Evolutionary conservation across 176 grass and related monocot species (phyloP).

Genomic region (Pontederia paniculata): DNA sequence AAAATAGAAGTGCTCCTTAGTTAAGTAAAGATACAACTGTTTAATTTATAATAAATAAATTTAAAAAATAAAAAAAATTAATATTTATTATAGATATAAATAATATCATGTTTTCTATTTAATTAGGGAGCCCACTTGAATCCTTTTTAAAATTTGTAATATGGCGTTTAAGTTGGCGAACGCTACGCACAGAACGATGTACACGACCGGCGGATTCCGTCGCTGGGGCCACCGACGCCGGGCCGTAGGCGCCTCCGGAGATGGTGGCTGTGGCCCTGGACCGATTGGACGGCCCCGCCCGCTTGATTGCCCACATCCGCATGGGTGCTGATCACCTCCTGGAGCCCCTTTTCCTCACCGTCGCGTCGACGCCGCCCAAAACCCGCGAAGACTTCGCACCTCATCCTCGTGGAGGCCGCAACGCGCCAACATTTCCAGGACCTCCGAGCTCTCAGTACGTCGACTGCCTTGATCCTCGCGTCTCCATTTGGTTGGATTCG

Average conservation of each 20-base stretch:
- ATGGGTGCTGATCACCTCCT: conserved; percentile 77
- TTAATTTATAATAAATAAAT: no score
- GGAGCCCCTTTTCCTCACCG: conserved; percentile 67
- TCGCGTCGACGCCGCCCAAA: conserved; percentile 29
- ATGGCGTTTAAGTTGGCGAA: no score
- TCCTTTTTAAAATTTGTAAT: no score
- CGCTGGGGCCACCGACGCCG: background rate
- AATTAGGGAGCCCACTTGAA: no score
- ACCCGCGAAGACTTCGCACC: conserved; percentile 27
- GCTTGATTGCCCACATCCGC: conserved; percentile 81
- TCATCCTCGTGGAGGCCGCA: conserved; percentile 41
- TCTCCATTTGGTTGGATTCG: conserved; percentile 5
- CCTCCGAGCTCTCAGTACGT: conserved; percentile 68
- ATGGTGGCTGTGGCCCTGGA: conserved; percentile 97
- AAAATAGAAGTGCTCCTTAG: no score
- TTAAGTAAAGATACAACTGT: no score
- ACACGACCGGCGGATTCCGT: conserved; percentile 10
- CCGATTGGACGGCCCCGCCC: conserved; percentile 45
- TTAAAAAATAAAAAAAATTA: no score
- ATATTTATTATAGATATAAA: no score
- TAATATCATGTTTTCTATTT: no score
- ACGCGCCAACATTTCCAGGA: conserved; percentile 83
- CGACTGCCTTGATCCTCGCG: background rate
- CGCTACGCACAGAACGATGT: no score
- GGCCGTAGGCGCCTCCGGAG: conserved; percentile 72